These are phyloP conservation scores for Ramularia collo-cygni DNA, from an alignment of 2,329 filamentous ascomycete species.

Conservation along the genomic window DNA sequence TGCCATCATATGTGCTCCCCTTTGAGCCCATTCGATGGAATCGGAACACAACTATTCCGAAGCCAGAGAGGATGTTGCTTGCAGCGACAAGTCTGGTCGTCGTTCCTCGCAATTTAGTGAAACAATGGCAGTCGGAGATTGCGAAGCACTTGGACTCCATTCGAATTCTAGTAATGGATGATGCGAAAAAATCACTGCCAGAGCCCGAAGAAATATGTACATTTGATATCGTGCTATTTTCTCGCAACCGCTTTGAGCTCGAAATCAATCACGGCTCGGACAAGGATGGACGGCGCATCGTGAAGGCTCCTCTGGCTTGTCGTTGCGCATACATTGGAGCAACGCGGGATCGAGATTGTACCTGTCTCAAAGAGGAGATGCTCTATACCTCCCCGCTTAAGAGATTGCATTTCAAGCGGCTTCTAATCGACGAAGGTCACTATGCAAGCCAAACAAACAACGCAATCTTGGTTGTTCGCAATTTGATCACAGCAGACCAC, in stretches of 20 bases:
- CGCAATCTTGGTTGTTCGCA: conserved; percentile 48
- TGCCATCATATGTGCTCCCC: conserved; percentile 37
- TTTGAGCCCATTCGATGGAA: conserved; percentile 34
- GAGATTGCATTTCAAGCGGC: conserved; percentile 72
- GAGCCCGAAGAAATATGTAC: conserved; percentile 50
- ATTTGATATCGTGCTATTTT: conserved; percentile 74
- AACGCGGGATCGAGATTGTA: conserved; percentile 38
- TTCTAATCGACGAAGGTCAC: conserved; percentile 91
- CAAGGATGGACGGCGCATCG: conserved; percentile 35
- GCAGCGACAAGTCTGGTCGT: conserved; percentile 68
- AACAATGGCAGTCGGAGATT: conserved; percentile 80
- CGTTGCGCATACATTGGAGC: conserved; percentile 39
- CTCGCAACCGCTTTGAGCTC: conserved; percentile 63
- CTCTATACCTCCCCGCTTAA: conserved; percentile 57
- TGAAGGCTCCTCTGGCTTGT: conserved; percentile 25
- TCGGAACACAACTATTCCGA: conserved; percentile 34
- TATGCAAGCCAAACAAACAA: conserved; percentile 63
- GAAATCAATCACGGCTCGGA: conserved; percentile 52
- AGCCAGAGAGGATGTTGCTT: conserved; percentile 51
- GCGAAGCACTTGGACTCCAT: conserved; percentile 62
- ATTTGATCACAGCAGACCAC: conserved; percentile 55
- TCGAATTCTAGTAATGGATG: conserved; percentile 59
- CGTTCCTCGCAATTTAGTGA: conserved; percentile 73
- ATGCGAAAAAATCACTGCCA: conserved; percentile 49
- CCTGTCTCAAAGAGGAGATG: conserved; percentile 35